Evolutionary conservation across 768 basidiomycete genomes (phyloP), one percentile per base, ranked within the genome.

Genomic region (Lactarius trivialis): DNA sequence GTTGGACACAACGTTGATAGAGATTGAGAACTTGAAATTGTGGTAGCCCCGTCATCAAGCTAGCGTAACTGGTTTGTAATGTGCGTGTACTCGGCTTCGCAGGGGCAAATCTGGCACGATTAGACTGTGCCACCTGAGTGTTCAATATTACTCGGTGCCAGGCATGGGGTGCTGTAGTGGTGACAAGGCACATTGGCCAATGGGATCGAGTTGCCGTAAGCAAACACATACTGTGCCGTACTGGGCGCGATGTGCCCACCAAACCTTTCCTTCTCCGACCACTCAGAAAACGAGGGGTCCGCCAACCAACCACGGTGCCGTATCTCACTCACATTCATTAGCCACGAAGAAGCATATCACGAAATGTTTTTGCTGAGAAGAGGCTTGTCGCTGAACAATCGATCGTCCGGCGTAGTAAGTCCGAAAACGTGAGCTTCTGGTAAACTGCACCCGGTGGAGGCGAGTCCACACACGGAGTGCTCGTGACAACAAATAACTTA

Each of bases 391-490:
- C 45, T 48, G 45, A 48, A 48, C 45, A 48, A 48, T 48, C 45
- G 45, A 28, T 14, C 24, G 7, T 45, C 32, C 21, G 32, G 26
- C 24, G 19, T 26, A 26, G 48, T 43, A 53, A 60, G 45, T 48
- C 52, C 43, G 52, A 55, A 53, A 43, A n/a, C 33, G 28, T 36
- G 53, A 36, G 36, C 43, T 45, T 45, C 53, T 34, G 7, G 41
- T 33, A 19, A 11, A 12, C 24, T 28, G 19, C 58, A 32, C 28
- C 21, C 58, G 11, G 15, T 15, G 11, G 15, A 34, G 26, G 12
- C 14, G n/a, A 59, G 50, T 50, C 58, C 58, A 33, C 58, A 33
- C 58, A 53, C 50, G 30, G 50, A 51, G 50, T 24, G 28, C 11
- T 45, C 45, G 45, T 48, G 45, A 24, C 45, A 48, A 48, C 3